Conservation (phyloP, 495 filamentous ascomycete species). For the Thermothielavioides terrestris region DNA sequence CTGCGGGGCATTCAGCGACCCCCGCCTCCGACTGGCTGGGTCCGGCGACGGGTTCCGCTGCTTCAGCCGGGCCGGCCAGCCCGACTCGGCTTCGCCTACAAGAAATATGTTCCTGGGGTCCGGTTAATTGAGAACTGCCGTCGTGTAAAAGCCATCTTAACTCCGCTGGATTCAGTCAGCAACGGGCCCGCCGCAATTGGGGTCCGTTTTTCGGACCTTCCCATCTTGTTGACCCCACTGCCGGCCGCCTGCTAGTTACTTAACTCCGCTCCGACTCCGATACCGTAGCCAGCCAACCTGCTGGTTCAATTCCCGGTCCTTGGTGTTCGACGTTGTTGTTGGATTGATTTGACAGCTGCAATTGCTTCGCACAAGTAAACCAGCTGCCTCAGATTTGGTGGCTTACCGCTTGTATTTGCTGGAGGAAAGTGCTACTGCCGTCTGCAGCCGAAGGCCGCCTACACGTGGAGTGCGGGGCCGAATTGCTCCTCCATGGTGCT, state of each 20-base stretch:
- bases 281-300: too few relatives aligned
- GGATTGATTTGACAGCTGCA: background rate
- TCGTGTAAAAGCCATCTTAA: background rate
- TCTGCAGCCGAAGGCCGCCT: background rate
- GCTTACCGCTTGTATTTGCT: too few relatives aligned
- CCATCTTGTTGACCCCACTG: background rate
- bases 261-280: too few relatives aligned
- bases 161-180: background rate
- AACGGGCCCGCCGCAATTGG: too few relatives aligned
- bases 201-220: background rate
- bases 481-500: constrained; percentile 12
- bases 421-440: background rate
- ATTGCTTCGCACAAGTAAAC: too few relatives aligned
- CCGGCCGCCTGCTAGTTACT: background rate
- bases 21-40: too few relatives aligned
- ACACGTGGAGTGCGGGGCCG: constrained; percentile 9
- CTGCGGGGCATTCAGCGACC: background rate
- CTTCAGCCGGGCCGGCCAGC: too few relatives aligned
- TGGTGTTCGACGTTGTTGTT: background rate
- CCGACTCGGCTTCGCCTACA: too few relatives aligned
- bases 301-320: background rate
- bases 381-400: too few relatives aligned
- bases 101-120: too few relatives aligned
- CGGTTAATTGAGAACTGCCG: too few relatives aligned
- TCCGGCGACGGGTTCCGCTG: too few relatives aligned